Evolutionary conservation across 306 rosid species (phyloP), one percentile per base, ranked within the genome.

Genomic region (Medicago lupulina): DNA sequence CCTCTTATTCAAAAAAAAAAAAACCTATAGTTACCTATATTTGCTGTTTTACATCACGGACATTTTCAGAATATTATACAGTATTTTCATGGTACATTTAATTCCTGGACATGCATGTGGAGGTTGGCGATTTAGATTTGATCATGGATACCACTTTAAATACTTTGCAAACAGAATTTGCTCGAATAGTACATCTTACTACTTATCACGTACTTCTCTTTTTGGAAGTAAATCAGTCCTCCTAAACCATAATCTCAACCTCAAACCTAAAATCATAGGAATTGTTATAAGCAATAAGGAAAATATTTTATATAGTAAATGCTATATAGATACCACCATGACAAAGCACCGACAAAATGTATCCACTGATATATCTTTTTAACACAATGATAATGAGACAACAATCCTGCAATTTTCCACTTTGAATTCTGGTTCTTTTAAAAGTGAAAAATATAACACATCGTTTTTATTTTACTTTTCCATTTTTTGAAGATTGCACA

Each of bases 201-300:
- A 95, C 85, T 89, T 95, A 82, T 90, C 90, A 46, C 75, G 97
- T 70, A 67, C 3, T 67, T 92, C 97, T 84, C 80, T 86, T 77
- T 84, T 92, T 1, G 98, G 97, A 74, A 95, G 96, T 81, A 88
- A 83, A 76, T 92, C 97, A 34, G 85, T 85, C 84, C 97, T 86
- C 79, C 93, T 84, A 82, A 89, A 92, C 86, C 88, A 87, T 81
- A 90, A 80, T 79, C 81, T 87, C 78, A 89, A 81, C 81, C 90
- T 86, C 74, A 61, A 67, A 55, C 98, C 98, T 92, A 79, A 78
- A 87, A 75, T 44, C 77, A 73, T 7, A 53, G 51, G 77, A 84
- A 81, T 54, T 28, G 57, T 64, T 40, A 64, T 46, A 73, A 43
- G 63, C 43, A 67, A 74, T 4, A 6, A n/a, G 58, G 51, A 77